Evolutionary conservation across 805 yeast genomes (phyloP).

Genomic region (Hanseniaspora taiwanica): DNA sequence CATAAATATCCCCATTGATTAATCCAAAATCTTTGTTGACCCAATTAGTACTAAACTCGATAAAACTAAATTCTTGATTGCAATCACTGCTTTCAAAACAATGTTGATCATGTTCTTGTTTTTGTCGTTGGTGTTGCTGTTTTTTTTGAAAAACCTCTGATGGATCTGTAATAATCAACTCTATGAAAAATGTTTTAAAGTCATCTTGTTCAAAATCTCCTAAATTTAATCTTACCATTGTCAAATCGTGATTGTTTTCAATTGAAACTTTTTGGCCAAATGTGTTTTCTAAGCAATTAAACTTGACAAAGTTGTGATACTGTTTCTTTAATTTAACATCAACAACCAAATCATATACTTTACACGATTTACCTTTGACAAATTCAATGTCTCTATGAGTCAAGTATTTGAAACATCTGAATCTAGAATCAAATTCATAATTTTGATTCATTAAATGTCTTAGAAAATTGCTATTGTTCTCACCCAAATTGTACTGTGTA

Average conservation of each 20-base stretch:
- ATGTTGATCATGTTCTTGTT: not conserved
- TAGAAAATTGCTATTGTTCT: not conserved
- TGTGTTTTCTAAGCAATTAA: slow-evolving; percentile 4
- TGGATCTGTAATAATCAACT: slow-evolving; percentile 1
- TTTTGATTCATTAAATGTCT: slow-evolving; percentile 2
- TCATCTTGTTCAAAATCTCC: slow-evolving; percentile 1
- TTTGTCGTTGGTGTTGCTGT: not conserved
- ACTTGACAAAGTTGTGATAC: slow-evolving; percentile 1
- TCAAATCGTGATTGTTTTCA: slow-evolving; percentile 2
- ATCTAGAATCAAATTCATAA: slow-evolving; percentile 1
- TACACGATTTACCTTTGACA: not conserved
- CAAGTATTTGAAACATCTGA: not conserved
- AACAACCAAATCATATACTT: not conserved
- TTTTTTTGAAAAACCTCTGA: not conserved
- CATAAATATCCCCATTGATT: not conserved
- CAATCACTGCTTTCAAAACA: not conserved
- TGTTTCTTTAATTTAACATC: not conserved
- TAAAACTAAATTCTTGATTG: not conserved
- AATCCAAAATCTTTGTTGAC: not conserved
- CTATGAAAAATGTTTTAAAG: slow-evolving; percentile 2
- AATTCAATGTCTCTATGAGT: not conserved
- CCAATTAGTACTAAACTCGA: not conserved
- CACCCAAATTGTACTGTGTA: not conserved
- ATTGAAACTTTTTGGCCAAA: slow-evolving; percentile 6
- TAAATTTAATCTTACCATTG: not conserved